Conservation (phyloP, 768 basidiomycete species). For the Imleria badia region DNA sequence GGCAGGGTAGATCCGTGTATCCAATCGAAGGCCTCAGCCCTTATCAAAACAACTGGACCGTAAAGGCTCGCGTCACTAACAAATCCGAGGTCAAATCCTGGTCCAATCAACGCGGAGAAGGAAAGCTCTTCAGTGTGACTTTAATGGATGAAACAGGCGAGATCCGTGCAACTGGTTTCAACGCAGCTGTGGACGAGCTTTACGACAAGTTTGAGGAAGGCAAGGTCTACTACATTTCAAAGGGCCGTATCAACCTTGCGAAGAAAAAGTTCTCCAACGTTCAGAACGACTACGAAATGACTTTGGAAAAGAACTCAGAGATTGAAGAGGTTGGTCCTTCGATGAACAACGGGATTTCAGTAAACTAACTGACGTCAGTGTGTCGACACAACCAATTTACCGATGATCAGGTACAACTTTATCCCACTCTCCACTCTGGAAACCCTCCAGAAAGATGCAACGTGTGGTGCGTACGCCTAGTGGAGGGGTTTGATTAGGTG, state of each 20-base stretch:
- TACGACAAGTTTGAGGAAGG: constrained; percentile 87
- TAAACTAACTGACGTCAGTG: constrained; percentile 51
- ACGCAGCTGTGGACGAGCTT: constrained; percentile 76
- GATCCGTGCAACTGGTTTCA: constrained; percentile 92
- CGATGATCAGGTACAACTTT: constrained; percentile 84
- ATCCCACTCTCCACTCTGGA: constrained; percentile 62
- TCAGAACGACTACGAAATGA: constrained; percentile 90
- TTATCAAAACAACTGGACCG: constrained; percentile 98
- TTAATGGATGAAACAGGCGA: constrained; percentile 94
- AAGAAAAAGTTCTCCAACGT: constrained; percentile 96
- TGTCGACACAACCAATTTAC: constrained; percentile 71
- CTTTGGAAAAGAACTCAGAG: constrained; percentile 79
- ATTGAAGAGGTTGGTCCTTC: constrained; percentile 68
- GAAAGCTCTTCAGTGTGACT: constrained; percentile 90
- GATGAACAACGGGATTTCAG: not conserved
- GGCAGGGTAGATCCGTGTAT: constrained; percentile 42
- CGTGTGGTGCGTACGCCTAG: constrained; percentile 59
- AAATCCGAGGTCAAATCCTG: constrained; percentile 90
- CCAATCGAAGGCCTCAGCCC: constrained; percentile 95
- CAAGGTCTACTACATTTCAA: constrained; percentile 90
- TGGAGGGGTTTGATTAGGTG: not conserved
- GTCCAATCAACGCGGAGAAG: constrained; percentile 88
- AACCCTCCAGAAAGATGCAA: constrained; percentile 71
- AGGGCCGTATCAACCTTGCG: constrained; percentile 89
- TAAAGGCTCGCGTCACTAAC: constrained; percentile 89